A percentile compares a stretch with the other conserved stretches of the same genome.
phyloP scores from a whole-genome alignment of 345 rosid species.

The Eucalyptus regnans region DNA sequence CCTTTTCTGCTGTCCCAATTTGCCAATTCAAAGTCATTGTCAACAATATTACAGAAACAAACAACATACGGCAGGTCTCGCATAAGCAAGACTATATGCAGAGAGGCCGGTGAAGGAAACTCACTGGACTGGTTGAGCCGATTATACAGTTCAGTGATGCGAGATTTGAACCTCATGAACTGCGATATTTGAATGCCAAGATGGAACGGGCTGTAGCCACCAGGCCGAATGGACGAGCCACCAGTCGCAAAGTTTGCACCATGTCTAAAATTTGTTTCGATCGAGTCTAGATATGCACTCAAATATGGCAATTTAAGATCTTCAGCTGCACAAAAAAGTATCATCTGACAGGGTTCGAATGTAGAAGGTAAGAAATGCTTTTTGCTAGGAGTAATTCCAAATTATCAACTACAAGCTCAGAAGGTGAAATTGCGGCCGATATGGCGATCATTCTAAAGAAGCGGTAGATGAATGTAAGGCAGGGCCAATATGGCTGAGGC shows the following conservation, averaged over 20 bases:
- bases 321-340: conserved; percentile 28
- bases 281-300: conserved; percentile 56
- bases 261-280: conserved; percentile 42
- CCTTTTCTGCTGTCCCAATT: conserved; percentile 6
- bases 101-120: conserved; percentile 1
- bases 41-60: background rate
- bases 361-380: background rate
- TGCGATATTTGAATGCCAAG: conserved; percentile 59
- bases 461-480: background rate
- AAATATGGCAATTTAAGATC: conserved; percentile 43
- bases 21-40: background rate
- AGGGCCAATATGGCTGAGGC: background rate
- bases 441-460: background rate
- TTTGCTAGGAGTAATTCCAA: background rate
- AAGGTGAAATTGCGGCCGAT: background rate
- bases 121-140: conserved; percentile 1
- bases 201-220: conserved; percentile 56
- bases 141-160: conserved; percentile 24
- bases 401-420: background rate
- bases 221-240: conserved; percentile 58
- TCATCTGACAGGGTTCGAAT: background rate
- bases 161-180: conserved; percentile 49
- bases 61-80: background rate
- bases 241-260: conserved; percentile 81
- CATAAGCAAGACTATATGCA: background rate